Base-by-base conservation (phyloP, 257 asterid genomes). In the Solanum lycopersicoides region DNA sequence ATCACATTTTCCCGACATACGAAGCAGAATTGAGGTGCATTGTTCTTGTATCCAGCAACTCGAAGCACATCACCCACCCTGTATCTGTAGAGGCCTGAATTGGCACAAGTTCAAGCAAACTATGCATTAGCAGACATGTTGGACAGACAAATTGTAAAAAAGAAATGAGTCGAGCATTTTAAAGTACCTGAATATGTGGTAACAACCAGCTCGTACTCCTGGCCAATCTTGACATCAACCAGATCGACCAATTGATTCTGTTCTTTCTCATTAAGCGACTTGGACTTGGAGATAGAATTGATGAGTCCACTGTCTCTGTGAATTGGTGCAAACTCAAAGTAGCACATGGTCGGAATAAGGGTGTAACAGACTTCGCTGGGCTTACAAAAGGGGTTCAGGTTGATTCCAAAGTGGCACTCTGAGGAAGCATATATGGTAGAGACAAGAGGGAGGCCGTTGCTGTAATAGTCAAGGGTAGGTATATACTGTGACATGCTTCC, bases 401-500 rank as follows among this genome's bases (percentile, higher is more conserved):
- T 77, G 83, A 77, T 25, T 44, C 39, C 83, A n/a, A 77, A 42
- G 39, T 0, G 0, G 83, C 63, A 42, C 2, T 77, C 63, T 0
- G 83, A 77, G 83, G 83, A 69, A 69, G 9, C 23, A 85, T 84
- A 84, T 4, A 0, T 39, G 56, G 59, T n/a, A 84, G 37, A 39
- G 35, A 84, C 76, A 63, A 65, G 87, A 23, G 83, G 63, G 63
- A 77, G n/a, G 83, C 60, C 15, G 0, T 77, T 77, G 83, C 63
- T 44, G 39, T 77, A 72, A 16, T 68, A 69, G 4, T 84, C 79
- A 35, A 84, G 39, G 39, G 79, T 65, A 4, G 87, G 87, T 21
- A 65, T 39, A 60, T 72, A 86, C 15, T 86, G 88, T 20, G 88
- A 45, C 88, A 86, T 86, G 59, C 45, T 86, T 75, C 83, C 88